Conservation (phyloP, 331 rosid genomes). For the Rhamnella rubrinervis region DNA sequence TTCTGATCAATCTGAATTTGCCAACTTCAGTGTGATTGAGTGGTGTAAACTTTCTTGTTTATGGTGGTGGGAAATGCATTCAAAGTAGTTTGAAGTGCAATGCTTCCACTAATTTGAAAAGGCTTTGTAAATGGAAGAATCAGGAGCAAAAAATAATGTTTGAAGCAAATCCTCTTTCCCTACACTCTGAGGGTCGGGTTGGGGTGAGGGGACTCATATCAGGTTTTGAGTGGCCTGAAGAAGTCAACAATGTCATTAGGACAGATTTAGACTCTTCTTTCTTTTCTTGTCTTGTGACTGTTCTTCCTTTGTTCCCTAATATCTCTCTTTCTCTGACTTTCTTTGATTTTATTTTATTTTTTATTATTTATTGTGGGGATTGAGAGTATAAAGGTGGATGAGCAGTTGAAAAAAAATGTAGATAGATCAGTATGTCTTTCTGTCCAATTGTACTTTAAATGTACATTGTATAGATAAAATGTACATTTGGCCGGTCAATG, state of each 20-base stretch:
- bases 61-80: slow-evolving; percentile 44
- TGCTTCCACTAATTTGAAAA: slow-evolving; percentile 48
- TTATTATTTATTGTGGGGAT: too few species aligned
- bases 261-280: slow-evolving; percentile 62
- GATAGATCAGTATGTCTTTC: slow-evolving; percentile 34
- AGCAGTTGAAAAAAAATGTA: neutral
- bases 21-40: slow-evolving; percentile 29
- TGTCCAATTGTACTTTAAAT: slow-evolving; percentile 13
- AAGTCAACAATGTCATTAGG: slow-evolving; percentile 79
- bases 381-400: too few species aligned
- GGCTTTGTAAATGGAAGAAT: too few species aligned
- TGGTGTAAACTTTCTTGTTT: slow-evolving; percentile 35
- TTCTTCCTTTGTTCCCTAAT: slow-evolving; percentile 18
- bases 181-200: too few species aligned
- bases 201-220: slow-evolving; percentile 18
- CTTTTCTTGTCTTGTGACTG: slow-evolving; percentile 67
- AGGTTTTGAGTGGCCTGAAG: slow-evolving; percentile 43
- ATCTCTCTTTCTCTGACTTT: slow-evolving; percentile 9
- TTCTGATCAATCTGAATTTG: too few species aligned
- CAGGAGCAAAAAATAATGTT: slow-evolving; percentile 6
- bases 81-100: slow-evolving; percentile 51
- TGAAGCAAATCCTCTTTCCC: neutral
- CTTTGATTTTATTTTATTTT: neutral
- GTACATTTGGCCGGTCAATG: slow-evolving; percentile 26
- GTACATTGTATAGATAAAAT: slow-evolving; percentile 23